These are phyloP conservation scores for Trametes punicea DNA, from an alignment of 768 basidiomycete species.

Conservation along the genomic window DNA sequence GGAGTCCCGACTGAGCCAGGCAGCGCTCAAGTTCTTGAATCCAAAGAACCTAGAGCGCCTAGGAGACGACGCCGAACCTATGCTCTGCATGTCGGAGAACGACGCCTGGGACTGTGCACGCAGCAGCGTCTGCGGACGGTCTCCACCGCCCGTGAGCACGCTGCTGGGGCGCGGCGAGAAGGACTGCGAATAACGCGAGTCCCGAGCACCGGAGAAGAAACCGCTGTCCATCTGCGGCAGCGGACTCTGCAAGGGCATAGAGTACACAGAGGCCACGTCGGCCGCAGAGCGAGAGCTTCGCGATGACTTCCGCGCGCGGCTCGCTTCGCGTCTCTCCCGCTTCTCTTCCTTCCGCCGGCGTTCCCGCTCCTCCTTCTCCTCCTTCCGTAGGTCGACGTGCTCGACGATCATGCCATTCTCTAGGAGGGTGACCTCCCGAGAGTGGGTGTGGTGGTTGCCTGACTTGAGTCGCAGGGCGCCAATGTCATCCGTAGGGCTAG, in stretches of 20 bases:
- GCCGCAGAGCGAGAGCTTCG: constrained; percentile 53
- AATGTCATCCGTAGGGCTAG: constrained; percentile 49
- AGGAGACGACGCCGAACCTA: constrained; percentile 60
- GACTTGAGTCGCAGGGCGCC: constrained; percentile 71
- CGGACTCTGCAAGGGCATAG: constrained; percentile 48
- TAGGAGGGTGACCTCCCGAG: constrained; percentile 74
- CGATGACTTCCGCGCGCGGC: constrained; percentile 67
- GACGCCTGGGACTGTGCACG: constrained; percentile 75
- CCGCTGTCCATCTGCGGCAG: constrained; percentile 51
- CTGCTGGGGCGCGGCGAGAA: constrained; percentile 42
- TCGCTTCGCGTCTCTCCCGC: constrained; percentile 49
- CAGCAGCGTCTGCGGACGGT: constrained; percentile 55
- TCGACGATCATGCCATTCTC: constrained; percentile 91
- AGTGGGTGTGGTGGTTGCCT: constrained; percentile 45
- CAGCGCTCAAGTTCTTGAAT: constrained; percentile 63
- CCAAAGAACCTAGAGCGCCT: constrained; percentile 77
- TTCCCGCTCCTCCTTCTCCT: constrained; percentile 73
- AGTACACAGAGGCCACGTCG: constrained; percentile 74
- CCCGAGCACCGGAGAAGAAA: constrained; percentile 45
- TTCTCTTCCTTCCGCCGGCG: constrained; percentile 67
- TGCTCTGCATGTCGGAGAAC: constrained; percentile 75
- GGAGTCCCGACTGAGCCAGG: constrained; percentile 79
- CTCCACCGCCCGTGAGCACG: constrained; percentile 32
- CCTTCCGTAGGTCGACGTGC: constrained; percentile 76
- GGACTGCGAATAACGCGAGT: constrained; percentile 55